Conservation (phyloP, 495 filamentous ascomycete genomes). For the Talaromyces ruber region DNA sequence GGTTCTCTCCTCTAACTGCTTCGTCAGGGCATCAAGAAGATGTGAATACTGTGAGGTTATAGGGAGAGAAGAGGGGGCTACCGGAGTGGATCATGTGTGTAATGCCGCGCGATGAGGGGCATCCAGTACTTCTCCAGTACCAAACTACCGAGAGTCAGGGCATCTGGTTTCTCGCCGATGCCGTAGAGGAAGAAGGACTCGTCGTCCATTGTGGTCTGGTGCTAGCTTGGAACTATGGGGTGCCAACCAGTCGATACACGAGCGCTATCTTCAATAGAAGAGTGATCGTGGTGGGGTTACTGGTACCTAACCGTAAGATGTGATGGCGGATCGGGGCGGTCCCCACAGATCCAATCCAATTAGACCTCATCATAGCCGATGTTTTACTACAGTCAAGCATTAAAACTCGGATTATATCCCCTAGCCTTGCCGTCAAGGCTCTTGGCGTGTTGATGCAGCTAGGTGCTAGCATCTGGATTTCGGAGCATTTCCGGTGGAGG, state of each 20-base stretch:
- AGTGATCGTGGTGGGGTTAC: background rate
- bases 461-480: no score
- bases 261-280: background rate
- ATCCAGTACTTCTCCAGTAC: slow-evolving; percentile 22
- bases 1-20: slow-evolving; percentile 9
- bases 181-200: slow-evolving; percentile 20
- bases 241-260: background rate
- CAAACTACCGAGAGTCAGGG: slow-evolving; percentile 16
- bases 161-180: slow-evolving; percentile 18
- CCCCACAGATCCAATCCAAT: background rate
- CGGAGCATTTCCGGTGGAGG: no score
- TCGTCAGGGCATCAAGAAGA: background rate
- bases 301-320: background rate
- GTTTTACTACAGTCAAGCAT: no score
- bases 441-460: background rate
- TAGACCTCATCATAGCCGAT: background rate
- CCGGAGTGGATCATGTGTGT: slow-evolving; percentile 15
- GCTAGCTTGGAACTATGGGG: background rate
- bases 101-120: slow-evolving; percentile 20
- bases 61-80: background rate
- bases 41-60: background rate
- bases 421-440: background rate
- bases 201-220: slow-evolving; percentile 10
- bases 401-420: background rate
- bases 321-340: background rate